Conservation (phyloP, 1,284 basidiomycete species). For the Malassezia cuniculi region DNA sequence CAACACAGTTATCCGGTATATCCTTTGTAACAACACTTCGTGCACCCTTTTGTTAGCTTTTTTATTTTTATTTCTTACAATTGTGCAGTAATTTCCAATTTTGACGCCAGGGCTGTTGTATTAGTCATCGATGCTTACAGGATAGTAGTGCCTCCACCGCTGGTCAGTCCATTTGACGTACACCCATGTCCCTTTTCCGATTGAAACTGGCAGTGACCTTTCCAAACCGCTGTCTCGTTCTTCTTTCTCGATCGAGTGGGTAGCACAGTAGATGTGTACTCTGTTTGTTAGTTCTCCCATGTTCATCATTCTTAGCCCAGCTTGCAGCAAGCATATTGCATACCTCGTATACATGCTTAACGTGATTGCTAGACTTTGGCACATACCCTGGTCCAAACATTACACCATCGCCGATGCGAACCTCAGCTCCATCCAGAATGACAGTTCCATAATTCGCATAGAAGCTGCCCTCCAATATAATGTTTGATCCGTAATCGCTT, state of each 20-base stretch:
- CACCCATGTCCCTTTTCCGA: constrained; percentile 21
- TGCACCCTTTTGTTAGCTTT: constrained; percentile 12
- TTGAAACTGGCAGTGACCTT: constrained; percentile 21
- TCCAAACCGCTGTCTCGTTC: constrained; percentile 19
- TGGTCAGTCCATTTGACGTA: constrained; percentile 3
- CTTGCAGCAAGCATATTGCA: no score
- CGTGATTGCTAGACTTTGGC: neutral
- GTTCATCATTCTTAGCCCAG: no score
- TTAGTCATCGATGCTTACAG: constrained; percentile 8
- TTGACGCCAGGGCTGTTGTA: constrained; percentile 9
- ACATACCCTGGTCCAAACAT: constrained; percentile 21
- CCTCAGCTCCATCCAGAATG: constrained; percentile 22
- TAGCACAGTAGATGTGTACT: constrained; percentile 22
- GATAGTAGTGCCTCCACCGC: constrained; percentile 10
- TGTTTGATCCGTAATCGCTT: constrained; percentile 24
- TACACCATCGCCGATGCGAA: constrained; percentile 18
- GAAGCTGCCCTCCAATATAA: constrained; percentile 22
- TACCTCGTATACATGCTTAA: constrained; percentile 1
- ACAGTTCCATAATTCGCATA: constrained; percentile 21
- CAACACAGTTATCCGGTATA: constrained; percentile 17
- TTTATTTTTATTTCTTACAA: constrained; percentile 9
- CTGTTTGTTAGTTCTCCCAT: no score
- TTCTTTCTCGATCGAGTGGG: constrained; percentile 16
- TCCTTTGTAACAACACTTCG: constrained; percentile 16
- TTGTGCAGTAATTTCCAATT: constrained; percentile 16